Evolutionary conservation across 2,329 filamentous ascomycete genomes (phyloP).

Genomic region (Penicillium brasilianum): DNA sequence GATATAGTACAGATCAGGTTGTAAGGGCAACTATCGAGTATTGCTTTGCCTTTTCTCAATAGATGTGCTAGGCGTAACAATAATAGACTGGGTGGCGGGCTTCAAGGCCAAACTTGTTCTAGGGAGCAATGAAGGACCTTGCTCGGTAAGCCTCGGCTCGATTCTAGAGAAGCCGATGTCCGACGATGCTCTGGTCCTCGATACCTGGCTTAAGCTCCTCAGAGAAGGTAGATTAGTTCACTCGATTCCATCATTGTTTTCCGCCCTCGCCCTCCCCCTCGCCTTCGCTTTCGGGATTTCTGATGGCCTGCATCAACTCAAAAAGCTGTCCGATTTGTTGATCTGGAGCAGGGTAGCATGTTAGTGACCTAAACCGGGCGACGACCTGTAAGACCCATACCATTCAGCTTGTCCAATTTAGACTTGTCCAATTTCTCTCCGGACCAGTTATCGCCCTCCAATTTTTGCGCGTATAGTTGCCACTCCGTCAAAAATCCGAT

Average conservation of each 20-base stretch:
- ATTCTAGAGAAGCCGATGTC: neutral
- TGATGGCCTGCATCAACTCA: constrained; percentile 87
- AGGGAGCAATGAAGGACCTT: neutral
- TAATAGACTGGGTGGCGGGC: neutral
- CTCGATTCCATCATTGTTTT: constrained; percentile 15
- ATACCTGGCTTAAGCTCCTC: neutral
- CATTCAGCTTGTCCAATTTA: constrained; percentile 93
- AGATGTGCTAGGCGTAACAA: neutral
- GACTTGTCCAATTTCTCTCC: constrained; percentile 80
- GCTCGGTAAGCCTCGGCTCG: neutral
- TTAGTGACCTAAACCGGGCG: constrained; percentile 12
- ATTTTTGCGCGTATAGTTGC: constrained; percentile 90
- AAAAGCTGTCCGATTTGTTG: constrained; percentile 93
- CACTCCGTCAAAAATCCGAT: constrained; percentile 96
- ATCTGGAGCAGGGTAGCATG: constrained; percentile 58
- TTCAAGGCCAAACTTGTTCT: neutral
- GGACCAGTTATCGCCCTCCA: constrained; percentile 85
- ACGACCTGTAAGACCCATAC: constrained; percentile 56
- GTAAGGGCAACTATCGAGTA: constrained; percentile 15
- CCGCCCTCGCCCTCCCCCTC: constrained; percentile 36
- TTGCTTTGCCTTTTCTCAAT: constrained; percentile 28
- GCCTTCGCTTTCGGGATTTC: constrained; percentile 50
- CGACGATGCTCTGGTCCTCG: neutral
- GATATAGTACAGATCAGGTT: constrained; percentile 23
- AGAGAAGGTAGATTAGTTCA: neutral